Evolutionary conservation across 2,329 filamentous ascomycete species (phyloP).

Genomic region (Hymenoscyphus salicellus): DNA sequence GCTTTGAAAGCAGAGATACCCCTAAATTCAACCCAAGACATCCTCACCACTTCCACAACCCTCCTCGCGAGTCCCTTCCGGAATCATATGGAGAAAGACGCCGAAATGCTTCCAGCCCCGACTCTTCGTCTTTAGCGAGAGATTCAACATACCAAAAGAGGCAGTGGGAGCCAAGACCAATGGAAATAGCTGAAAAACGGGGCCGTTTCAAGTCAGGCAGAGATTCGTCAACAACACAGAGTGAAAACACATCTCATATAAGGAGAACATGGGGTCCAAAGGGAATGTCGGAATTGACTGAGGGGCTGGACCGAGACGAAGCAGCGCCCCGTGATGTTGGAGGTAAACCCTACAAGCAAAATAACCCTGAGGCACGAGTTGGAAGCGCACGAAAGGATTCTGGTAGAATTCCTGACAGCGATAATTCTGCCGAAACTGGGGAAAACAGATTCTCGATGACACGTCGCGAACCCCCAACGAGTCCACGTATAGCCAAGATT

Average conservation of each 20-base stretch:
- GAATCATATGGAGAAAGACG: slow-evolving; percentile 1
- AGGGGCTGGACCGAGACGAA: not conserved
- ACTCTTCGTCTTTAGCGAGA: slow-evolving; percentile 1
- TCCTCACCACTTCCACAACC: slow-evolving; percentile 2
- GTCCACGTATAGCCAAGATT: slow-evolving; percentile 1
- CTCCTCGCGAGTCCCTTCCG: not conserved
- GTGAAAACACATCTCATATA: not conserved
- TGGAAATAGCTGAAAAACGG: slow-evolving; percentile 6
- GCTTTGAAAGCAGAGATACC: not conserved
- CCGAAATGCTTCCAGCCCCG: not conserved
- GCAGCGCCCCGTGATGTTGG: not conserved
- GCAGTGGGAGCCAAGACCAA: not conserved
- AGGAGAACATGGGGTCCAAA: not conserved
- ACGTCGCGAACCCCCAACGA: not conserved
- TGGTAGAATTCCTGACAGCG: no score
- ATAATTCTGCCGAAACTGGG: not conserved
- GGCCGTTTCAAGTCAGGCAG: not conserved
- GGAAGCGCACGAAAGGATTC: not conserved
- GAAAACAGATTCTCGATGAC: not conserved
- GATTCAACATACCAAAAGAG: not conserved
- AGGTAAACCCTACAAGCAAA: not conserved
- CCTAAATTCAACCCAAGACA: slow-evolving; percentile 5
- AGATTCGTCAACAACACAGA: not conserved
- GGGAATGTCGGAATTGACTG: not conserved
- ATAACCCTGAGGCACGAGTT: not conserved